Base-by-base conservation (phyloP, 177 flowering plant species). In the Vitis hybrid region DNA sequence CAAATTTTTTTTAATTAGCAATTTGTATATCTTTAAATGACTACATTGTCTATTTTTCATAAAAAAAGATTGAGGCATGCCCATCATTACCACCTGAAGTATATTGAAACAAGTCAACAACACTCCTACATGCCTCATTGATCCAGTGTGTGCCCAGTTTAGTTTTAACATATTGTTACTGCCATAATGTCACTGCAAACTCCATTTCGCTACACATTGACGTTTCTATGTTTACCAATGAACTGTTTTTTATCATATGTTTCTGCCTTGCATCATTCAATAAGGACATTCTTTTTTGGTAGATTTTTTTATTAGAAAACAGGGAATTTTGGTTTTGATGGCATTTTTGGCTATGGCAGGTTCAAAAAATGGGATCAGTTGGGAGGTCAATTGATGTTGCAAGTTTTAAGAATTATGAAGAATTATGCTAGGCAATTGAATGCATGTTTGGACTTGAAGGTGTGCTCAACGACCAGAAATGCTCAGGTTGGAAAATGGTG, bases 321-420 rank as follows among this genome's bases (percentile, higher is more conserved):
- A 2, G 3, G 3, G 3, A 32, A 32, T 32, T 32, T 4, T 32
- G 35, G 35, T 2, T 32, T 32, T 32, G 35, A 32, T 32, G 35
- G 35, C 35, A 4, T 32, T 32, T 32, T 32, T 32, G 2, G 35
- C 2, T 32, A 4, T 75, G 40, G 66, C 86, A 94, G 99, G 93
- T 96, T 52, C 99, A 96, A 67, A 97, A 97, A 81, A 79, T 90
- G 13, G 99, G 99, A 72, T 94, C 98, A 6, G 99, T 94, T 63
- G 99, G 99, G 67, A 89, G 99, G 78, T 94, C 99, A 13, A 92
- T 97, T 57, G 98, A 94, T 77, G 98, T 94, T 32, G 83, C 97
- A 12, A 77, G 78, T 67, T 97, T 82, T 71, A 90, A 81, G 66
- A 83, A 86, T 74, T 97, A 97, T 16, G 88, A 86, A 2, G 98